phyloP scores from a whole-genome alignment of 1,139 yeast genomes.

The Suhomyces chickasaworum region DNA sequence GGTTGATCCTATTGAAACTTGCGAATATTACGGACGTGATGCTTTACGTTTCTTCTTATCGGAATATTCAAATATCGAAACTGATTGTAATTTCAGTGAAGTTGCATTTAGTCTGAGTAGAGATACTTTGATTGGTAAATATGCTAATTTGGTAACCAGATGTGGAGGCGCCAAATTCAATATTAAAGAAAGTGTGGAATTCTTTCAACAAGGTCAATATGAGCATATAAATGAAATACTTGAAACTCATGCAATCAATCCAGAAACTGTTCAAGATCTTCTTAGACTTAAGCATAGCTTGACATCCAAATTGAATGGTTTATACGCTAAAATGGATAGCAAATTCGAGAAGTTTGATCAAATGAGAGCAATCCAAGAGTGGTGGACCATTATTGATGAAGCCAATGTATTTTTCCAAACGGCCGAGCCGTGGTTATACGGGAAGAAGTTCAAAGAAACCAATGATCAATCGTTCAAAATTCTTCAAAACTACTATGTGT shows the following conservation, averaged over 20 bases:
- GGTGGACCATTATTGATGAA: constrained; percentile 62
- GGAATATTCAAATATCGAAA: constrained; percentile 72
- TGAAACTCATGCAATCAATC: constrained; percentile 15
- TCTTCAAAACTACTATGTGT: constrained; percentile 56
- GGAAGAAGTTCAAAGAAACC: constrained; percentile 31
- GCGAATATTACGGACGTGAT: constrained; percentile 68
- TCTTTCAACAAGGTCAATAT: constrained; percentile 24
- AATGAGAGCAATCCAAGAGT: constrained; percentile 57
- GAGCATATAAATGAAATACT: constrained; percentile 29
- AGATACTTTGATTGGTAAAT: constrained; percentile 74
- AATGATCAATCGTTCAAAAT: constrained; percentile 22
- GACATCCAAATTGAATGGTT: constrained; percentile 20
- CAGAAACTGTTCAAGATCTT: constrained; percentile 19
- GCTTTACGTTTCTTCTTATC: constrained; percentile 73
- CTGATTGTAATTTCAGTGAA: constrained; percentile 79
- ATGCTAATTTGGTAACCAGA: constrained; percentile 76
- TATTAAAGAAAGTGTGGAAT: constrained; percentile 48
- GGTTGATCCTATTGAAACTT: constrained; percentile 79
- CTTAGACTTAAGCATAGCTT: constrained; percentile 23
- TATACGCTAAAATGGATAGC: constrained; percentile 38
- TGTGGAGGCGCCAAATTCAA: constrained; percentile 72
- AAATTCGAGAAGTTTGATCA: constrained; percentile 54
- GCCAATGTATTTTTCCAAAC: constrained; percentile 67
- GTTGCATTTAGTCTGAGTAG: constrained; percentile 57
- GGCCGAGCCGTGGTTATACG: constrained; percentile 60